Evolutionary conservation across 106 monocot species (phyloP).

Genomic region (Dendrobium catenatum): DNA sequence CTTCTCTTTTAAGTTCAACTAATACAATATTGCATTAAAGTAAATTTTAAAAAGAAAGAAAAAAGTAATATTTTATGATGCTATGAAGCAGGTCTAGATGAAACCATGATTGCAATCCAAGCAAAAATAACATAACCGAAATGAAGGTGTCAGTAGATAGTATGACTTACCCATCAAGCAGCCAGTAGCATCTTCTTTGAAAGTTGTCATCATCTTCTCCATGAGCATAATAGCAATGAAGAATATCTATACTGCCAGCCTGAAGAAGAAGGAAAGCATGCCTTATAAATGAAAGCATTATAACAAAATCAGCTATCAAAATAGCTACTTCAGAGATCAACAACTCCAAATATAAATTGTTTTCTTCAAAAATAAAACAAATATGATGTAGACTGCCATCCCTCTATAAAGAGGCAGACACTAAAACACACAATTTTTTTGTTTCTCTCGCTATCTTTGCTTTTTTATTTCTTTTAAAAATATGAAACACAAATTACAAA

Average conservation of each 20-base stretch:
- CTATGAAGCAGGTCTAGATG: background rate
- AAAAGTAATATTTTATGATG: background rate
- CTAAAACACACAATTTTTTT: background rate
- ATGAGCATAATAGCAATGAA: constrained; percentile 27
- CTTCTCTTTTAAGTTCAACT: background rate
- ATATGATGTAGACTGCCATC: background rate
- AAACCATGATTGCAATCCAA: background rate
- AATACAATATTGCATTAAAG: background rate
- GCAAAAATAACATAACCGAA: background rate
- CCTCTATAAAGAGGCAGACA: background rate
- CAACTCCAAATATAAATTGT: background rate
- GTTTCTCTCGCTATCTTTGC: background rate
- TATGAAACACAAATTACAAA: background rate
- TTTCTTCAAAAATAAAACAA: background rate
- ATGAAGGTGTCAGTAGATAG: background rate
- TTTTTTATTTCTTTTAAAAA: background rate
- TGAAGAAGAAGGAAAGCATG: background rate
- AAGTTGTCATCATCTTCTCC: constrained; percentile 18
- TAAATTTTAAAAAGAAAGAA: background rate
- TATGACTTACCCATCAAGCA: constrained; percentile 19
- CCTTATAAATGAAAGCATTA: background rate
- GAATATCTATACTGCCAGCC: constrained; percentile 10
- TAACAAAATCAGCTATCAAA: background rate
- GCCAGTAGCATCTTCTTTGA: constrained; percentile 20
- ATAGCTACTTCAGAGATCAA: background rate